A percentile compares a stretch with the other conserved stretches of the same genome.
phyloP scores from a whole-genome alignment of 2,329 filamentous ascomycete species.

The Pestalotiopsis sp. region DNA sequence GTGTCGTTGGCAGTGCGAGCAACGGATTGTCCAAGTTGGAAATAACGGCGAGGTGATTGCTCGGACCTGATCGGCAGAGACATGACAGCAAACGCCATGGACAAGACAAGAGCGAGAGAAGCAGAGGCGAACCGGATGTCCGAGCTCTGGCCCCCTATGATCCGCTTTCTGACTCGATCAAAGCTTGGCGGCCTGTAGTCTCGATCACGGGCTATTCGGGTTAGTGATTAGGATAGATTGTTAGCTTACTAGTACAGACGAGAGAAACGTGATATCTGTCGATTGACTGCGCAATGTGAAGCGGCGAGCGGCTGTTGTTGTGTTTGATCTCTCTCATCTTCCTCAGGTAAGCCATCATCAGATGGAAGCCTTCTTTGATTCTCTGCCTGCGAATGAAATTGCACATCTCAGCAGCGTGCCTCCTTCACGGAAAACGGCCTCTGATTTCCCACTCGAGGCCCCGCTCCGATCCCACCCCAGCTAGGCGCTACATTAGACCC shows the following conservation, averaged over 20 bases:
- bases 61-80: not conserved
- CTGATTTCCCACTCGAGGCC: not conserved
- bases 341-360: not conserved
- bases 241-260: not conserved
- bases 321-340: not conserved
- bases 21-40: not conserved
- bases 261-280: not conserved
- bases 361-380: not conserved
- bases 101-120: not conserved
- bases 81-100: not conserved
- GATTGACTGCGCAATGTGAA: not conserved
- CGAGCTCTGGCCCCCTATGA: not conserved
- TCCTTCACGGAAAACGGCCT: not conserved
- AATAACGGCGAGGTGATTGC: not conserved
- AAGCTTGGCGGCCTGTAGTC: not conserved
- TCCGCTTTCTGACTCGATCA: not conserved
- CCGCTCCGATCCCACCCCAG: not conserved
- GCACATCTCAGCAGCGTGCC: not conserved
- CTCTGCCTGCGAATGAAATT: not conserved
- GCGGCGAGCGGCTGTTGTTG: not conserved
- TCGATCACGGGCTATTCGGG: not conserved
- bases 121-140: not conserved
- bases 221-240: not conserved
- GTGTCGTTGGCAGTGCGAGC: not conserved
- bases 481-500: not conserved